Evolutionary conservation across 257 asterid genomes (phyloP).

Genomic region (Eucommia ulmoides): DNA sequence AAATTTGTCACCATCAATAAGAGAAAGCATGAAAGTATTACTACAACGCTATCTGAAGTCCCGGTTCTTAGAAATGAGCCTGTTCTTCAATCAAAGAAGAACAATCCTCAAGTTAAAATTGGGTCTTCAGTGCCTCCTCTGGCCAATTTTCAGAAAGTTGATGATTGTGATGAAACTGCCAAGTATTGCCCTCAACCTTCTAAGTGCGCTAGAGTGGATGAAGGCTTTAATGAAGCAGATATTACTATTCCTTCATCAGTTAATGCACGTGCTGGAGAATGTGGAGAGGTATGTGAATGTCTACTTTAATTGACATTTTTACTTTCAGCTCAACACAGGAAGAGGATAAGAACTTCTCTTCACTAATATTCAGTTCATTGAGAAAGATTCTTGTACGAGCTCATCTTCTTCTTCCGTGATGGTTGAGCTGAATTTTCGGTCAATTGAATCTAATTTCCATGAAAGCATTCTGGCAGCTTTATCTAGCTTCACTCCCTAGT

Average conservation of each 20-base stretch:
- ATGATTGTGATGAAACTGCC: slow-evolving; percentile 20
- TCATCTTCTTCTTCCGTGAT: too few relatives aligned
- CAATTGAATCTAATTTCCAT: not conserved
- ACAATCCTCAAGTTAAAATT: slow-evolving; percentile 19
- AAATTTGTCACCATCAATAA: slow-evolving; percentile 59
- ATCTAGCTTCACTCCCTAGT: too few relatives aligned
- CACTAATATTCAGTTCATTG: too few relatives aligned
- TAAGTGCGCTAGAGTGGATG: slow-evolving; percentile 22
- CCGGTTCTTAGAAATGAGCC: slow-evolving; percentile 76
- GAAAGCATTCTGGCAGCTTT: too few relatives aligned
- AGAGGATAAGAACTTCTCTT: not conserved
- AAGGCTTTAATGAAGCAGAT: slow-evolving; percentile 22
- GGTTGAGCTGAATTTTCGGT: not conserved
- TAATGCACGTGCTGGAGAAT: slow-evolving; percentile 17
- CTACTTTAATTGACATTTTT: not conserved
- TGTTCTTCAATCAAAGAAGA: slow-evolving; percentile 23
- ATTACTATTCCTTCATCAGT: slow-evolving; percentile 23
- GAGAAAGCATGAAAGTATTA: slow-evolving; percentile 69
- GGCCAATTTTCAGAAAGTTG: slow-evolving; percentile 14
- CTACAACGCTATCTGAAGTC: slow-evolving; percentile 60
- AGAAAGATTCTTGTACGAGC: too few relatives aligned
- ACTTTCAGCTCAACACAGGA: not conserved
- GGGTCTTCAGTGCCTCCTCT: slow-evolving; percentile 22
- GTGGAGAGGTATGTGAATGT: slow-evolving; percentile 30
- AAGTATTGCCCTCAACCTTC: slow-evolving; percentile 20